These are phyloP conservation scores for Echinosphaeria canescens DNA, from an alignment of 2,329 filamentous ascomycete species.

Conservation along the genomic window DNA sequence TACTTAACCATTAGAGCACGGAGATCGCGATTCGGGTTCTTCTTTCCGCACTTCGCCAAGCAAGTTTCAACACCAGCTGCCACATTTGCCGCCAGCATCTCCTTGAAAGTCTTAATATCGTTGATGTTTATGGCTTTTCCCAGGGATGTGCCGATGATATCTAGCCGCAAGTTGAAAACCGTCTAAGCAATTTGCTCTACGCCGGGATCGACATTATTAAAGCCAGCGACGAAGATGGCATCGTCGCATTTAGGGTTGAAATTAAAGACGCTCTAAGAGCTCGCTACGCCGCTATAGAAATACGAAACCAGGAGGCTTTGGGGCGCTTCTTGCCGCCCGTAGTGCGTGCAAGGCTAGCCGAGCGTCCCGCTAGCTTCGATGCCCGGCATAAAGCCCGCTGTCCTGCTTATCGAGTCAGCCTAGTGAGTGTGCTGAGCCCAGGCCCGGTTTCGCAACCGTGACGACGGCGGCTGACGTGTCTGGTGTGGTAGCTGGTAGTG, in stretches of 20 bases:
- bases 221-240: conserved; percentile 23
- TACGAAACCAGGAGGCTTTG: too few relatives aligned
- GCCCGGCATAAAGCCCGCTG: too few relatives aligned
- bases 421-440: too few relatives aligned
- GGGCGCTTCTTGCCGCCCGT: too few relatives aligned
- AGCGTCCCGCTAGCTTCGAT: too few relatives aligned
- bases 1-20: not conserved
- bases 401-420: too few relatives aligned
- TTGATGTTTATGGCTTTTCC: conserved; percentile 10
- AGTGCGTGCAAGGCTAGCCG: too few relatives aligned
- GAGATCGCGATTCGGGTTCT: not conserved
- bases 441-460: too few relatives aligned
- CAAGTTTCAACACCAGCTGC: not conserved
- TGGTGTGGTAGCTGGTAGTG: too few relatives aligned
- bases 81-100: not conserved
- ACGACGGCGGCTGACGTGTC: too few relatives aligned
- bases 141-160: conserved; percentile 17
- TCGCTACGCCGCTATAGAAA: too few relatives aligned
- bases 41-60: not conserved
- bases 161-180: conserved; percentile 18
- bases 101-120: conserved; percentile 1
- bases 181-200: conserved; percentile 21
- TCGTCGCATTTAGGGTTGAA: conserved; percentile 26
- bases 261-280: too few relatives aligned
- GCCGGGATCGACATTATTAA: conserved; percentile 21